Conservation (phyloP, 192 early-diverging fungal genomes). For the Coemansia reversa region DNA sequence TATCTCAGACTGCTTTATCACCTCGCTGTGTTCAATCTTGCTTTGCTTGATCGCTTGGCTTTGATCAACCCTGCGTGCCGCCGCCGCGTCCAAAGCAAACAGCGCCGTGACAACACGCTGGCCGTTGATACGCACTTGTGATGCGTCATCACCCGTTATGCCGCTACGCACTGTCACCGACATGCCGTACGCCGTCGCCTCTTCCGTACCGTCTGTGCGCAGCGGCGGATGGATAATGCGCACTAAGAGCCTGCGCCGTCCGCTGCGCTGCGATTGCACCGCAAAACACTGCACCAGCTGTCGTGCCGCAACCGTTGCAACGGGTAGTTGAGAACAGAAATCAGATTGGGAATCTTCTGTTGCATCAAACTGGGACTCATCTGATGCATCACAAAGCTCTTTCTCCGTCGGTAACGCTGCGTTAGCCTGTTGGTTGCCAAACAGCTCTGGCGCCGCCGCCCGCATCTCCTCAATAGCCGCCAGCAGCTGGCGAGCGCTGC, state of each 20-base stretch:
- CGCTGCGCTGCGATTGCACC: constrained; percentile 25
- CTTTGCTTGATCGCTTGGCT: too few relatives aligned
- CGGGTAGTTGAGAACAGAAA: too few relatives aligned
- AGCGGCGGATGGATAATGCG: constrained; percentile 41
- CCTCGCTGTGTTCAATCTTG: too few relatives aligned
- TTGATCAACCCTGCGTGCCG: too few relatives aligned
- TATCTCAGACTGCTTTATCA: neutral
- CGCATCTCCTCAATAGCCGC: constrained; percentile 19
- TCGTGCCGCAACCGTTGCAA: constrained; percentile 19
- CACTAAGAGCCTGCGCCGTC: constrained; percentile 29
- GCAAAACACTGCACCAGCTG: constrained; percentile 42
- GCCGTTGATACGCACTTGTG: constrained; percentile 35
- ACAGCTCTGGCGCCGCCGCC: constrained; percentile 40
- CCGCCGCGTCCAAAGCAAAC: constrained; percentile 32
- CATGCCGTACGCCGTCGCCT: constrained; percentile 16
- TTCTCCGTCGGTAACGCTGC: neutral
- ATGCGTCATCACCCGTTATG: neutral
- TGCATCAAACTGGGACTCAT: too few relatives aligned
- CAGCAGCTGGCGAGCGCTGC: constrained; percentile 15
- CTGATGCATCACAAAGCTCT: too few relatives aligned
- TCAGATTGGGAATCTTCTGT: too few relatives aligned
- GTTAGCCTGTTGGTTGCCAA: constrained; percentile 5
- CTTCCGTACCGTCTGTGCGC: neutral
- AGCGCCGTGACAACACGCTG: constrained; percentile 11
- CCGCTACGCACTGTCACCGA: constrained; percentile 26